phyloP scores from a whole-genome alignment of 192 early-diverging fungal species.

The Entomortierella beljakovae region DNA sequence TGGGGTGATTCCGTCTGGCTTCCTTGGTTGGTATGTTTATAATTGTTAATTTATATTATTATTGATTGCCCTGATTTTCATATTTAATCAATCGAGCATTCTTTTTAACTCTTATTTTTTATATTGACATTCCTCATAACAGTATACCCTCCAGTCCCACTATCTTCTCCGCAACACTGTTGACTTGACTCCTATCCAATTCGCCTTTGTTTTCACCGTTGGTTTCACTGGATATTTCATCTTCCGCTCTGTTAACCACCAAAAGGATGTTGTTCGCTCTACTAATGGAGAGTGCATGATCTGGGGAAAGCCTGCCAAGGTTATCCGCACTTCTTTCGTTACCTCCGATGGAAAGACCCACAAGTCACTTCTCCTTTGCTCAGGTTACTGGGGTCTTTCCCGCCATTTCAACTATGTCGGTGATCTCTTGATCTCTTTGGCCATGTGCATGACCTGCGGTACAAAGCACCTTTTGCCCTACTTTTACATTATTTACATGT shows the following conservation, averaged over 20 bases:
- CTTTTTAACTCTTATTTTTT: neutral
- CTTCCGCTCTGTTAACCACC: slow-evolving; percentile 83
- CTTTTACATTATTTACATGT: slow-evolving; percentile 88
- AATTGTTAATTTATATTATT: neutral
- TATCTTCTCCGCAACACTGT: slow-evolving; percentile 79
- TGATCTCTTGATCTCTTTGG: slow-evolving; percentile 76
- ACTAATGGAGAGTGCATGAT: slow-evolving; percentile 80
- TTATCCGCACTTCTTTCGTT: slow-evolving; percentile 76
- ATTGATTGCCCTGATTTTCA: neutral
- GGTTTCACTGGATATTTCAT: slow-evolving; percentile 83
- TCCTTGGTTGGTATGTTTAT: slow-evolving; percentile 71
- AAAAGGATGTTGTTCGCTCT: slow-evolving; percentile 79
- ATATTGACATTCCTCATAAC: neutral
- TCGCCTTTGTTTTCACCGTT: slow-evolving; percentile 58
- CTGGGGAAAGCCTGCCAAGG: slow-evolving; percentile 81
- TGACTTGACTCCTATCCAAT: slow-evolving; percentile 70
- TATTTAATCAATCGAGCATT: neutral
- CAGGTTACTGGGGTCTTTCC: slow-evolving; percentile 87
- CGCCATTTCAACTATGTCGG: slow-evolving; percentile 89
- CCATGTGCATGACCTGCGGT: slow-evolving; percentile 81
- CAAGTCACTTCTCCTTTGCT: slow-evolving; percentile 71
- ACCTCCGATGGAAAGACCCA: slow-evolving; percentile 82
- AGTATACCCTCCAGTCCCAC: slow-evolving; percentile 86
- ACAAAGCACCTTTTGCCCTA: slow-evolving; percentile 74
- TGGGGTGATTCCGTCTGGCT: slow-evolving; percentile 88